Evolutionary conservation across 768 basidiomycete species (phyloP).

Genomic region (Thelephora ganbajun): DNA sequence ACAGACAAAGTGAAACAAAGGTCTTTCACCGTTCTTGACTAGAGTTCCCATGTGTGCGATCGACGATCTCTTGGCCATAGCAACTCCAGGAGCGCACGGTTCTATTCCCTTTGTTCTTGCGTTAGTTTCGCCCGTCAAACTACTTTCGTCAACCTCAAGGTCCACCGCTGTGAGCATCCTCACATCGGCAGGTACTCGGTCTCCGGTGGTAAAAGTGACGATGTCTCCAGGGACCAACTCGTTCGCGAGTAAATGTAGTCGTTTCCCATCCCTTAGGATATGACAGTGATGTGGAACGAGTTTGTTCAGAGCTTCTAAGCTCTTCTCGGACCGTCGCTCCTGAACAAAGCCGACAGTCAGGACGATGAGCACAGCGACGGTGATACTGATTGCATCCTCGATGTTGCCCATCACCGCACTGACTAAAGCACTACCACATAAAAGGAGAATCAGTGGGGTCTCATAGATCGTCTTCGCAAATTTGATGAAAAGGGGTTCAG

Average conservation of each 20-base stretch:
- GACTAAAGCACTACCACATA: conserved; percentile 81
- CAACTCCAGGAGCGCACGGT: conserved; percentile 37
- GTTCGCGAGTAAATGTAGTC: conserved; percentile 79
- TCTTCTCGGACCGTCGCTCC: conserved; percentile 89
- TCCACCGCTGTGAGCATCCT: conserved; percentile 72
- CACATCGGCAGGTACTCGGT: conserved; percentile 89
- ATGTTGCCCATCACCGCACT: conserved; percentile 91
- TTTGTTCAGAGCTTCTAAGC: conserved; percentile 88
- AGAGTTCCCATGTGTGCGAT: conserved; percentile 95
- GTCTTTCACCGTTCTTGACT: conserved; percentile 64
- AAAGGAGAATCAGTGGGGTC: conserved; percentile 78
- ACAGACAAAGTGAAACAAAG: not conserved
- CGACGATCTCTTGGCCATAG: conserved; percentile 75
- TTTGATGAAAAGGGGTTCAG: conserved; percentile 73
- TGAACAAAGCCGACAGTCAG: conserved; percentile 94
- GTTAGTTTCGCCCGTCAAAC: conserved; percentile 85
- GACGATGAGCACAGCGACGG: conserved; percentile 84
- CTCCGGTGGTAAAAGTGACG: conserved; percentile 79
- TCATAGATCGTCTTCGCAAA: conserved; percentile 95
- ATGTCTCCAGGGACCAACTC: conserved; percentile 95
- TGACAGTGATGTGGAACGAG: conserved; percentile 96
- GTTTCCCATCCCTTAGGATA: conserved; percentile 56
- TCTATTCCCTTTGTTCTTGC: conserved; percentile 56
- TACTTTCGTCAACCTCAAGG: conserved; percentile 91
- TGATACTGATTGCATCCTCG: conserved; percentile 90